Base-by-base conservation (phyloP, 2,329 filamentous ascomycete species). In the Incumbomyces lentus region DNA sequence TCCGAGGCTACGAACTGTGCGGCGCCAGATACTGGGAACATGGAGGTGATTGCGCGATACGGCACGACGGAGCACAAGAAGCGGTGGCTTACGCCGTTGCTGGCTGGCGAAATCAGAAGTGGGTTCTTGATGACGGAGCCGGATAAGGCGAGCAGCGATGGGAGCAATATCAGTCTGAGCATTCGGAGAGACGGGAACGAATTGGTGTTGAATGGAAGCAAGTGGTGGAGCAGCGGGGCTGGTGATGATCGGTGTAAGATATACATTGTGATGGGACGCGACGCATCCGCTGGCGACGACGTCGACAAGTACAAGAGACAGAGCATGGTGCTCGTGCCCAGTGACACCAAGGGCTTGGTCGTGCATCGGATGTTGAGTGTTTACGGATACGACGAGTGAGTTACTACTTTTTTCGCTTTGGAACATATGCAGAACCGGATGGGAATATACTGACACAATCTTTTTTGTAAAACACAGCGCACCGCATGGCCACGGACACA, bases 221-320 rank as follows among this genome's bases (percentile, higher is more conserved):
- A 98, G 86, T 96, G 92, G 92, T 98, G 92, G 92, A 94, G 86
- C 19, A 94, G 86, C 54, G 92, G 90, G 54, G 88, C 88, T 16
- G 92, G 92, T 48, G 92, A 96, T 68, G 84, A 84, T 48, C 78
- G 90, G 58, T 96, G 90, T 74, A 76, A 84, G 66, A 73, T 96
- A 64, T 95, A 95, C 71, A 81, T 98, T 51, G 88, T 95, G 58
- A 94, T 98, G 85, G 92, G 87, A 68, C 95, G 95, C 75, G 85
- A 93, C 61, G 72, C 83, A 40, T 69, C 71, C 56, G 42, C 34
- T 17, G 34, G 18, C 7, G 42, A 45, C 14, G 83, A 92, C 72
- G 68, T 74, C 52, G 81, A 89, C 63, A 71, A 80, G 16, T 95
- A 95, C 76, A 78, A 78, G 60, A 88, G 95, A 62, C 90, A 96